A percentile compares a stretch with the other conserved stretches of the same genome.
Conservation (phyloP, 2,329 filamentous ascomycete species). For the Podosphaera xanthii region DNA sequence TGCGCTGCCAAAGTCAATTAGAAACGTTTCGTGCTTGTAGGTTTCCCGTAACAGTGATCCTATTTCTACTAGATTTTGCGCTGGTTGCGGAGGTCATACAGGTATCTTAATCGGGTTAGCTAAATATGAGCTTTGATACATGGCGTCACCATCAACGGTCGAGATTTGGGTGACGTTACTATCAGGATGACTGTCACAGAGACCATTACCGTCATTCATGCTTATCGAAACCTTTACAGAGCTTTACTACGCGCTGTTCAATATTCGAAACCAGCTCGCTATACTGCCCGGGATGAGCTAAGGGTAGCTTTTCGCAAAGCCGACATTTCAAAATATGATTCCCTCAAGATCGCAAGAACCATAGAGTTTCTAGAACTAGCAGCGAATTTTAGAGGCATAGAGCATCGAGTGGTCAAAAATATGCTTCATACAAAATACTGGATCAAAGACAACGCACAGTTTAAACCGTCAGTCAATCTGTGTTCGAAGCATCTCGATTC, state of each 20-base stretch:
- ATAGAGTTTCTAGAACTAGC: slow-evolving; percentile 48
- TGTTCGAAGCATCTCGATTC: neutral
- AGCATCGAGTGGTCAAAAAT: slow-evolving; percentile 52
- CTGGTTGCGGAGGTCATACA: too few species aligned
- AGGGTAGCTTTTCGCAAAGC: slow-evolving; percentile 33
- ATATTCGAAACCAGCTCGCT: slow-evolving; percentile 46
- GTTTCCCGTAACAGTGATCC: too few species aligned
- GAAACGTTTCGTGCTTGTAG: too few species aligned
- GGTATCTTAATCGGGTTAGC: too few species aligned
- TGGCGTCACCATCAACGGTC: too few species aligned
- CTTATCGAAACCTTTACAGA: slow-evolving; percentile 50
- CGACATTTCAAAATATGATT: slow-evolving; percentile 23
- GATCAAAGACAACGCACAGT: slow-evolving; percentile 2
- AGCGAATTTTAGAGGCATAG: slow-evolving; percentile 36
- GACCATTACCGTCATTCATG: slow-evolving; percentile 24
- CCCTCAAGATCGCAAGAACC: slow-evolving; percentile 35
- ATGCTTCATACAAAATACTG: slow-evolving; percentile 26
- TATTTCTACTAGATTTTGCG: too few species aligned
- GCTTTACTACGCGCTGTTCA: slow-evolving; percentile 46
- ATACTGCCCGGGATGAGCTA: slow-evolving; percentile 33
- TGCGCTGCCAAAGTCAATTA: too few species aligned
- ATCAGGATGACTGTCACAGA: slow-evolving; percentile 1
- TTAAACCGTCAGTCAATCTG: slow-evolving; percentile 2
- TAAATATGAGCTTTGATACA: too few species aligned
- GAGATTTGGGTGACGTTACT: too few species aligned